phyloP scores from a whole-genome alignment of 495 filamentous ascomycete species.

The Penicillium malachiteum region DNA sequence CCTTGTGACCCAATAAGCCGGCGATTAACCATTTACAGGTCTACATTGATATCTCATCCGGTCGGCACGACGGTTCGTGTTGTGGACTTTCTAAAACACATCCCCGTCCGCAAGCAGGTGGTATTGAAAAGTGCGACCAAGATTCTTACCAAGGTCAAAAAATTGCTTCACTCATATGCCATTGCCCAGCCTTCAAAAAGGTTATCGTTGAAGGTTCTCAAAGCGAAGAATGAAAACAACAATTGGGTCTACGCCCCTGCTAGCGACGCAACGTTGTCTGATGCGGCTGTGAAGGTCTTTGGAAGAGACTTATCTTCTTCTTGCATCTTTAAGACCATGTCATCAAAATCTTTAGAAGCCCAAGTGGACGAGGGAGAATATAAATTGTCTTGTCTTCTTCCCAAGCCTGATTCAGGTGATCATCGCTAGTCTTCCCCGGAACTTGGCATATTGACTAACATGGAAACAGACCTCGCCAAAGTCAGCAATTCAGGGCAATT shows the following conservation, averaged over 20 bases:
- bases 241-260: constrained; percentile 74
- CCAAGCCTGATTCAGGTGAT: constrained; percentile 48
- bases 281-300: constrained; percentile 69
- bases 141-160: constrained; percentile 61
- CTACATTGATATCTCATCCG: constrained; percentile 58
- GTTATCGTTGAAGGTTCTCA: constrained; percentile 67
- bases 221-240: constrained; percentile 57
- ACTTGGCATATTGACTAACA: constrained; percentile 9
- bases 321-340: constrained; percentile 45
- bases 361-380: constrained; percentile 23
- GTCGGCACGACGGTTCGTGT: constrained; percentile 78
- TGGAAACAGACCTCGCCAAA: constrained; percentile 45
- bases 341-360: constrained; percentile 13
- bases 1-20: not conserved
- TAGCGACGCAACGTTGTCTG: constrained; percentile 49
- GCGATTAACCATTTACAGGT: constrained; percentile 20
- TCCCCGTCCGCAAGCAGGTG: constrained; percentile 74
- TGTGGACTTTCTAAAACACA: constrained; percentile 60
- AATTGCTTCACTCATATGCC: constrained; percentile 71
- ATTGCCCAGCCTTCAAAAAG: constrained; percentile 64
- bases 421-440: not conserved
- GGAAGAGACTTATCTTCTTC: constrained; percentile 62
- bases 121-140: constrained; percentile 61
- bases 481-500: constrained; percentile 59
- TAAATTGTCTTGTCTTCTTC: constrained; percentile 59